Evolutionary conservation across 768 basidiomycete species (phyloP).

Genomic region (Phaffia australis): DNA sequence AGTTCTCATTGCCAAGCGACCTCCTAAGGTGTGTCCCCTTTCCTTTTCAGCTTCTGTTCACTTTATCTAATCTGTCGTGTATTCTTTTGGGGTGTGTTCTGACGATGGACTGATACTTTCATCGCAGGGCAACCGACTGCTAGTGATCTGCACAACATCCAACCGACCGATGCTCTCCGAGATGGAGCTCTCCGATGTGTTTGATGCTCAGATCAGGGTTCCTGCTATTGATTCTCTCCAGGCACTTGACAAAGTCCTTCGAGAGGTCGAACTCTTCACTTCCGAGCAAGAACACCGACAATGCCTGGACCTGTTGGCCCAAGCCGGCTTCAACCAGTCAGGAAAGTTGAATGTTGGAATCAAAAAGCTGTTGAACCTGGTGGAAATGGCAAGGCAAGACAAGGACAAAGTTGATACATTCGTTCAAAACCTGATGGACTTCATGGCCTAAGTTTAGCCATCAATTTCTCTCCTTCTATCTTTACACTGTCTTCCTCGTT

Average conservation of each 20-base stretch:
- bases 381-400: slow-evolving; percentile 97
- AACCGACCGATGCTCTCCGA: slow-evolving; percentile 73
- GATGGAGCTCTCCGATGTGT: slow-evolving; percentile 75
- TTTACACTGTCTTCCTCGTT: too few relatives aligned
- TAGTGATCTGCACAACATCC: slow-evolving; percentile 87
- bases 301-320: slow-evolving; percentile 56
- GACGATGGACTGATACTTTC: neutral
- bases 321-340: slow-evolving; percentile 57
- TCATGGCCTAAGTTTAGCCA: slow-evolving; percentile 2
- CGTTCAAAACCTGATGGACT: slow-evolving; percentile 33
- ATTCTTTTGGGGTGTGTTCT: neutral
- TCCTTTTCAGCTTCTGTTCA: neutral
- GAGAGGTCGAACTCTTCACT: slow-evolving; percentile 66
- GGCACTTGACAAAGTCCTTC: slow-evolving; percentile 64
- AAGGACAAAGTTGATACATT: slow-evolving; percentile 57
- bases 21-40: slow-evolving; percentile 62
- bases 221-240: slow-evolving; percentile 64
- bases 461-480: too few relatives aligned
- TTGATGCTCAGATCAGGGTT: slow-evolving; percentile 76
- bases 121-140: slow-evolving; percentile 69
- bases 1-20: slow-evolving; percentile 74
- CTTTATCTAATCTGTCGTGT: neutral
- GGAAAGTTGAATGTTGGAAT: slow-evolving; percentile 71
- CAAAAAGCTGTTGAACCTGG: slow-evolving; percentile 78
- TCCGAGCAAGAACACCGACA: slow-evolving; percentile 41